Conservation (phyloP, 1,139 yeast species). For the Hansenula sp. region DNA sequence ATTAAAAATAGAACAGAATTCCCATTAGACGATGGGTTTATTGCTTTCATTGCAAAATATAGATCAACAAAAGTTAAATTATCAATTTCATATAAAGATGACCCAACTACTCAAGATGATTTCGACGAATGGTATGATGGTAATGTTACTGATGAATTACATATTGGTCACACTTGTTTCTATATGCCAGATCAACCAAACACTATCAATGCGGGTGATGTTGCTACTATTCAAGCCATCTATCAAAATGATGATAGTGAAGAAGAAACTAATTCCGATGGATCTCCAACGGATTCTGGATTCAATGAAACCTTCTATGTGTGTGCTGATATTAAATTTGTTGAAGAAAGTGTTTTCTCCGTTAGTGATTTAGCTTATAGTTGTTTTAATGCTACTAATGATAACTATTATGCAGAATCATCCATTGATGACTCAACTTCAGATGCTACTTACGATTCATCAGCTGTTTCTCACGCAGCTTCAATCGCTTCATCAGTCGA, state of each 20-base stretch:
- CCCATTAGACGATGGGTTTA: slow-evolving; percentile 39
- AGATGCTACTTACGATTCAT: slow-evolving; percentile 18
- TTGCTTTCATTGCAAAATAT: slow-evolving; percentile 37
- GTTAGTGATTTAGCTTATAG: slow-evolving; percentile 28
- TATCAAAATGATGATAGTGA: slow-evolving; percentile 33
- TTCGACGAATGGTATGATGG: slow-evolving; percentile 35
- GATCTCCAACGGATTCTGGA: slow-evolving; percentile 15
- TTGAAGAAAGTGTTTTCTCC: slow-evolving; percentile 32
- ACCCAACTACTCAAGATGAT: slow-evolving; percentile 34
- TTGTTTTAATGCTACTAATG: slow-evolving; percentile 37
- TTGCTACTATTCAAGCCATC: slow-evolving; percentile 37
- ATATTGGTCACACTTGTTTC: slow-evolving; percentile 40
- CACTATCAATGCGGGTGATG: slow-evolving; percentile 30
- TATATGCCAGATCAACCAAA: slow-evolving; percentile 36
- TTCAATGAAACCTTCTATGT: slow-evolving; percentile 32
- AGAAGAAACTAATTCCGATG: slow-evolving; percentile 20
- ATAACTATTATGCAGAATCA: slow-evolving; percentile 27
- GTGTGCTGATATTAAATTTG: slow-evolving; percentile 36
- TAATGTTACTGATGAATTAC: slow-evolving; percentile 31
- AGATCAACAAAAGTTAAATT: slow-evolving; percentile 32
- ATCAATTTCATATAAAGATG: slow-evolving; percentile 31
- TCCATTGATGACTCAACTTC: slow-evolving; percentile 20
- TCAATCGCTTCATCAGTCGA: slow-evolving; percentile 14
- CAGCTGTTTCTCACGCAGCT: slow-evolving; percentile 10
- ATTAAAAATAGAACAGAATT: slow-evolving; percentile 33